These are phyloP conservation scores for Trametopsis cervina DNA, from an alignment of 768 basidiomycete genomes.

Conservation along the genomic window DNA sequence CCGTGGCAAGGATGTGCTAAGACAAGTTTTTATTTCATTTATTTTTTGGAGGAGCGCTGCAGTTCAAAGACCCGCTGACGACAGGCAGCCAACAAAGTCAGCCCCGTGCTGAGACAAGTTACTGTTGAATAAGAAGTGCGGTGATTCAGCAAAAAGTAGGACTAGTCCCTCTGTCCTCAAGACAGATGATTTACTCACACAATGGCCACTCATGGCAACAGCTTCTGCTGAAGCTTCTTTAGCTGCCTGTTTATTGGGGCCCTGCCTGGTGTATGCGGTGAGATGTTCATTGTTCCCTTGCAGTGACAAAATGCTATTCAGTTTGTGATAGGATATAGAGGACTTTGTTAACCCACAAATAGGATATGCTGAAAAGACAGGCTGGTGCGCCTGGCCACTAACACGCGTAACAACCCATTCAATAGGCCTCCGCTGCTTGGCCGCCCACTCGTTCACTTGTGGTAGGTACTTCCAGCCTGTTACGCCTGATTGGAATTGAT, in stretches of 20 bases:
- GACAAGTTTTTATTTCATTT: too few species aligned
- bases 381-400: constrained; percentile 16
- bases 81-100: too few species aligned
- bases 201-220: constrained; percentile 20
- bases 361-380: constrained; percentile 15
- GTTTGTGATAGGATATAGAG: not conserved
- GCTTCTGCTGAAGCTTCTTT: constrained; percentile 16
- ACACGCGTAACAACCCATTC: constrained; percentile 12
- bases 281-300: constrained; percentile 16
- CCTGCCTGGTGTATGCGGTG: constrained; percentile 8
- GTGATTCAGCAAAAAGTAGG: too few species aligned
- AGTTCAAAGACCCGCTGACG: too few species aligned
- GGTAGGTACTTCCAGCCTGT: constrained; percentile 18
- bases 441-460: constrained; percentile 21
- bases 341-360: constrained; percentile 14
- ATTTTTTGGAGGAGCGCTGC: too few species aligned
- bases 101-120: too few species aligned
- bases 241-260: constrained; percentile 18
- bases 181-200: constrained; percentile 18
- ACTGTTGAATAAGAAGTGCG: too few species aligned
- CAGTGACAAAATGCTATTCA: not conserved
- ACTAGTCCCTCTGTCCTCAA: too few species aligned
- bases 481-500: too few species aligned
- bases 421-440: not conserved
- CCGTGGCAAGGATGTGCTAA: too few species aligned